Base-by-base conservation (phyloP, 345 rosid genomes). In the Pistacia atlantica region DNA sequence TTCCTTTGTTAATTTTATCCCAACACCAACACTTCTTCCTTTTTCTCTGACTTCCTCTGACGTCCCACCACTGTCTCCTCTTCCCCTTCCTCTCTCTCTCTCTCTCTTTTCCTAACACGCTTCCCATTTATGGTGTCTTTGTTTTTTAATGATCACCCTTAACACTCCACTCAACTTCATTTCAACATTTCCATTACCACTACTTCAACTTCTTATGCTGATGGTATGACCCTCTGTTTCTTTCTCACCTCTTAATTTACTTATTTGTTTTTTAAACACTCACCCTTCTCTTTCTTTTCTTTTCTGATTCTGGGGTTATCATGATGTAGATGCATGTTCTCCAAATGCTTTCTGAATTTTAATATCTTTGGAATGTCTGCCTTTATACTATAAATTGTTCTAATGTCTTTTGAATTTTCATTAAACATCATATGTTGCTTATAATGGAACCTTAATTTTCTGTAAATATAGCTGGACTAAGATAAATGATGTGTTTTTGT, bases 1-100 rank as follows among this genome's bases (percentile, higher is more conserved):
- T 64, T 69, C 28, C 58, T 60, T 57, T 42, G 66, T 79, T 54
- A 80, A 75, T 65, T 37, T 73, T 59, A 31, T 64, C 65, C 70
- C 62, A 80, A 67, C 83, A 74, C 60, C 60, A 69, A 55, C 28
- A 69, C 71, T 8, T 37, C 71, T 11, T 37, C 52, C 75, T 72
- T 80, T 73, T 75, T 60, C 61, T 78, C 83, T 75, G 81, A 81
- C 85, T 75, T 80, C 80, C 80, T 81, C 86, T 86, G 87, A 89
- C 85, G 81, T 83, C 83, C 86, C 90, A 83, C 84, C 91, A 82
- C 68, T 78, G 86, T 83, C 88, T 84, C 87, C 83, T 75, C 85
- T 81, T 86, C 75, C 84, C 78, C 83, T 52, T 74, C 73, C 76
- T 35, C 20, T 35, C 57, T 33, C 74, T 31, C 80, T 68, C 38